Conservation (phyloP, 768 basidiomycete genomes). For the Pleurotus giganteus region DNA sequence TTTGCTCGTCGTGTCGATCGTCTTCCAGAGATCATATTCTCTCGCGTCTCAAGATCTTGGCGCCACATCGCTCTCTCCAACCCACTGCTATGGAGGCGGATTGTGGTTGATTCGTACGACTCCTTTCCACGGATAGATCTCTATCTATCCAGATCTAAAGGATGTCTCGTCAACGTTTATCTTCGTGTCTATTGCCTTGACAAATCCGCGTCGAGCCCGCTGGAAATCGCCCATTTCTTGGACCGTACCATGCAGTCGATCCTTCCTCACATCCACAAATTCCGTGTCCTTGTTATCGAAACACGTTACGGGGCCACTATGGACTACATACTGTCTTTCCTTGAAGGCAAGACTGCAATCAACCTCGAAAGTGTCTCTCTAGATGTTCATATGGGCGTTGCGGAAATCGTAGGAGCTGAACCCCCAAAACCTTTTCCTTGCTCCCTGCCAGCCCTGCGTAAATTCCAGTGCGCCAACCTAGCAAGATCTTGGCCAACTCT, state of each 20-base stretch:
- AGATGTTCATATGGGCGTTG: background rate
- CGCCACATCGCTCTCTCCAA: constrained; percentile 36
- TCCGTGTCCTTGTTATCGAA: constrained; percentile 17
- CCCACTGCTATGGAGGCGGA: constrained; percentile 37
- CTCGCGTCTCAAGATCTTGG: constrained; percentile 38
- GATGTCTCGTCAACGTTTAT: constrained; percentile 29
- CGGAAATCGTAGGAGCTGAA: background rate
- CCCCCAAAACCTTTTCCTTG: background rate
- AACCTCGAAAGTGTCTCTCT: background rate
- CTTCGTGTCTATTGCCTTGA: constrained; percentile 20
- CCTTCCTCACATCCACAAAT: constrained; percentile 30
- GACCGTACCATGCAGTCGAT: constrained; percentile 18
- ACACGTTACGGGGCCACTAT: background rate
- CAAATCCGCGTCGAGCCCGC: background rate
- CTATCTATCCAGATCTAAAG: constrained; percentile 33
- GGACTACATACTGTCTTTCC: background rate
- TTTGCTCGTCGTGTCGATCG: background rate
- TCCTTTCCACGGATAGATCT: constrained; percentile 20
- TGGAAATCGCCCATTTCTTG: background rate
- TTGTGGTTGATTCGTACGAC: constrained; percentile 24
- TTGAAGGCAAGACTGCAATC: background rate
- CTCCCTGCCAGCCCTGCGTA: background rate
- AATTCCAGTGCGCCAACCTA: background rate
- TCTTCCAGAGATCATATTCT: constrained; percentile 28
- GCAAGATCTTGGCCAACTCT: background rate